Base-by-base conservation (phyloP, 176 grass and related monocot genomes). In the Cenchrus purpureus region DNA sequence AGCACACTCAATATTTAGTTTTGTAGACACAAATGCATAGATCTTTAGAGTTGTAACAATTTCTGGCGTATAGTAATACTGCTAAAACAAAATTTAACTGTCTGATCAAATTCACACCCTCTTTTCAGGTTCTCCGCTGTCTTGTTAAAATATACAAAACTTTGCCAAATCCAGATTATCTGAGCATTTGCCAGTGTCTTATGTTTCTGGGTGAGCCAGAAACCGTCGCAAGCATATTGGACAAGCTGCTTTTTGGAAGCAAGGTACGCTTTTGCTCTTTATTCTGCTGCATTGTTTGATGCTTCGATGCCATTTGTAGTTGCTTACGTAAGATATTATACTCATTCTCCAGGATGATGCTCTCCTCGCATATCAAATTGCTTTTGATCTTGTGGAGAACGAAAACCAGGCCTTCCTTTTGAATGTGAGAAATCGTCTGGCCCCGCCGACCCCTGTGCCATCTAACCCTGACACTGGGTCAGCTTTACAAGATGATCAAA, bases 381-480 rank as follows among this genome's bases (percentile, higher is more conserved):
- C 92, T 53, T 99, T 99, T 46, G 94, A 99, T 89, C 86, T 97
- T 2, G 92, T 91, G 56, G 97, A 99, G 89, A 99, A 99, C 80
- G 97, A 99, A 92, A 95, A 99, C 49, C 97, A 99, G 76, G 97
- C 97, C 34, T 99, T 99, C 62, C 93, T 99, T 67, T 83, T 99
- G 68, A 89, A 90, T 67, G 86, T 92, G 67, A 89, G 82, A 78
- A 97, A 91, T 84, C 84, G 73, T 71, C 76, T 99, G 74, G 34
- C 56, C 37, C 53, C 81, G 1, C 62, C 60, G 14, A 70, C 68
- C 75, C 68, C 68, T 82, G 37, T 5, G 29, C 69, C 66, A 43
- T 76, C 62, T 46, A 76, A 76, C 69, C 53, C 80, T 80, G 89
- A 87, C n/a, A 84, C 25, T 65, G 83, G 12, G 77, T 85, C 90